Evolutionary conservation across 1,284 basidiomycete species (phyloP).

Genomic region (Puccinia polysora): DNA sequence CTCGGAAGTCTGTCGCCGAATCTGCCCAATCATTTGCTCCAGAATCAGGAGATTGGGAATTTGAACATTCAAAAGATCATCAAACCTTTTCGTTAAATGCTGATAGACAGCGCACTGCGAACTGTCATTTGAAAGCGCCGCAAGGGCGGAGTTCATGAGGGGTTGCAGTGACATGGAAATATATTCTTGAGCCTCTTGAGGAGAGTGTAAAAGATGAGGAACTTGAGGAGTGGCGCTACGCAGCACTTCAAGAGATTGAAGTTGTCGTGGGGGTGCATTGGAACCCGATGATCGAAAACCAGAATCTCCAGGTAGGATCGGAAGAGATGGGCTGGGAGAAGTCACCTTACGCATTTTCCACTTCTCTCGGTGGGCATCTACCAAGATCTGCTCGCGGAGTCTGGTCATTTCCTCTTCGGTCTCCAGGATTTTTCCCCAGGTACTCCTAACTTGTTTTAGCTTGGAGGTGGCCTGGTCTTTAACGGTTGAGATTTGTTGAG

Average conservation of each 20-base stretch:
- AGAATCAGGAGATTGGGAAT: slow-evolving; percentile 10
- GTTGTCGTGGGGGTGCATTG: not conserved
- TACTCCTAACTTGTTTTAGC: slow-evolving; percentile 3
- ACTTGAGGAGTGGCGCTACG: not conserved
- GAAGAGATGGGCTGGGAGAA: not conserved
- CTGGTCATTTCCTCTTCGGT: slow-evolving; percentile 1
- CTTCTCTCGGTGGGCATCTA: slow-evolving; percentile 22
- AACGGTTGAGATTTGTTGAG: slow-evolving; percentile 7
- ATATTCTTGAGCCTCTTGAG: slow-evolving; percentile 1
- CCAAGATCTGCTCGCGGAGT: slow-evolving; percentile 13
- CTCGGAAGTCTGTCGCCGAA: slow-evolving; percentile 16
- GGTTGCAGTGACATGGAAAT: slow-evolving; percentile 9
- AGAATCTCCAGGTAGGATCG: not conserved
- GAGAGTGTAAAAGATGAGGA: slow-evolving; percentile 1
- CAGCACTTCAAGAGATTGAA: slow-evolving; percentile 20
- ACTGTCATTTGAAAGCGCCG: not conserved
- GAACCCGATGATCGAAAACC: not conserved
- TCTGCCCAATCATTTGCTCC: slow-evolving; percentile 8
- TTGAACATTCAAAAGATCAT: slow-evolving; percentile 1
- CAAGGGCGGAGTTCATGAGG: slow-evolving; percentile 9
- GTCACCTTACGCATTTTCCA: slow-evolving; percentile 28
- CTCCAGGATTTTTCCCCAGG: slow-evolving; percentile 4
- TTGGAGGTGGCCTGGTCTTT: slow-evolving; percentile 1
- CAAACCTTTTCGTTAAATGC: not conserved
- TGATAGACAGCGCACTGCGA: slow-evolving; percentile 17